Percentiles rank a stretch among this genome's conserved stretches.
Conservation (phyloP, 768 basidiomycete species). For the Agaricus bisporus region DNA sequence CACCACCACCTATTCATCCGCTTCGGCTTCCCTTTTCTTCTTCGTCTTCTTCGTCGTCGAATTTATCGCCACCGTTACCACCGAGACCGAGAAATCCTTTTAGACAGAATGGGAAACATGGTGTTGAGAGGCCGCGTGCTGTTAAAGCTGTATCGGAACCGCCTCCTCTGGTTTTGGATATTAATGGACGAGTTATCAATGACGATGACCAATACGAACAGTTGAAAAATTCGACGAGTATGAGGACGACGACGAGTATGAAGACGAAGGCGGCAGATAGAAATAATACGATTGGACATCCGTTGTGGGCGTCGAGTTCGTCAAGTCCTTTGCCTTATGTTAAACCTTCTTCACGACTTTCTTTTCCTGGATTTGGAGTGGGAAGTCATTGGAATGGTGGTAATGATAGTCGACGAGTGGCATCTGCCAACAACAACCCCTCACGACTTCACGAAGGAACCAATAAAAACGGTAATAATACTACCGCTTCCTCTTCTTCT, state of each 20-base stretch:
- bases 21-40: not conserved
- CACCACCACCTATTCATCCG: not conserved
- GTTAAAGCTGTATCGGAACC: not conserved
- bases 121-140: not conserved
- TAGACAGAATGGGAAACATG: not conserved
- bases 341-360: not conserved
- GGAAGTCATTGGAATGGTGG: no score
- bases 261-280: not conserved
- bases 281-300: no score
- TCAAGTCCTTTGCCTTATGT: not conserved
- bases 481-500: no score
- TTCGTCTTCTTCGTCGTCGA: not conserved
- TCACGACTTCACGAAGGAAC: not conserved
- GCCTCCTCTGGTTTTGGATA: not conserved
- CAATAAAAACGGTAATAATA: conserved; percentile 14
- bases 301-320: not conserved
- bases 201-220: not conserved
- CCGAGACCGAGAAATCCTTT: not conserved
- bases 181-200: not conserved
- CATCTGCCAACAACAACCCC: not conserved
- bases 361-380: not conserved
- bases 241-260: not conserved
- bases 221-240: not conserved
- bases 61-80: not conserved
- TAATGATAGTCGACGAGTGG: no score